phyloP scores from a whole-genome alignment of 805 yeast species.

The Candida methanosorbosa region DNA sequence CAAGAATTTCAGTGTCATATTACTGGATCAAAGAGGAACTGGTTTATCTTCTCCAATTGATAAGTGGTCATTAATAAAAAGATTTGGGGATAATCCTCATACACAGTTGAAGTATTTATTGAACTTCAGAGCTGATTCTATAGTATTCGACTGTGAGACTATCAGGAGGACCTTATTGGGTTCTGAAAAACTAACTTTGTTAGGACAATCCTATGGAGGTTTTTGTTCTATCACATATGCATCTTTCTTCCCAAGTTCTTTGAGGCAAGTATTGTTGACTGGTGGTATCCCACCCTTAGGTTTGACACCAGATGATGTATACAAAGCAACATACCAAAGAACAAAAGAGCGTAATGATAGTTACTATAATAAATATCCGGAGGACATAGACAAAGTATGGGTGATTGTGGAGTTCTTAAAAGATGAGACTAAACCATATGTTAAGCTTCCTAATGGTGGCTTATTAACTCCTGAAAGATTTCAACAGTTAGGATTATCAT shows the following conservation, averaged over 20 bases:
- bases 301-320: conserved; percentile 32
- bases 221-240: conserved; percentile 42
- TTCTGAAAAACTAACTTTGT: conserved; percentile 36
- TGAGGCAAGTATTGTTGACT: conserved; percentile 38
- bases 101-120: conserved; percentile 31
- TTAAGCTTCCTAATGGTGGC: conserved; percentile 44
- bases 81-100: conserved; percentile 11
- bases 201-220: conserved; percentile 53
- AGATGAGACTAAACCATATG: conserved; percentile 10
- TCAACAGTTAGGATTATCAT: conserved; percentile 41
- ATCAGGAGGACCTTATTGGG: conserved; percentile 31
- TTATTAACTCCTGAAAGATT: conserved; percentile 39
- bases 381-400: conserved; percentile 31
- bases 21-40: conserved; percentile 55
- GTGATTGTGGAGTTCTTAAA: conserved; percentile 27
- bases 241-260: conserved; percentile 31
- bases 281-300: conserved; percentile 54
- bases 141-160: conserved; percentile 40
- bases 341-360: conserved; percentile 39
- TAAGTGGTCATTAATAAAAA: conserved; percentile 12
- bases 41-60: conserved; percentile 44
- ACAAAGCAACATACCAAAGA: conserved; percentile 35
- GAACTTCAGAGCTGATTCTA: conserved; percentile 44
- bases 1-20: conserved; percentile 20
- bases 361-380: conserved; percentile 40